phyloP scores from a whole-genome alignment of 176 grass and related monocot genomes.

The Bonia amplexicaulis region DNA sequence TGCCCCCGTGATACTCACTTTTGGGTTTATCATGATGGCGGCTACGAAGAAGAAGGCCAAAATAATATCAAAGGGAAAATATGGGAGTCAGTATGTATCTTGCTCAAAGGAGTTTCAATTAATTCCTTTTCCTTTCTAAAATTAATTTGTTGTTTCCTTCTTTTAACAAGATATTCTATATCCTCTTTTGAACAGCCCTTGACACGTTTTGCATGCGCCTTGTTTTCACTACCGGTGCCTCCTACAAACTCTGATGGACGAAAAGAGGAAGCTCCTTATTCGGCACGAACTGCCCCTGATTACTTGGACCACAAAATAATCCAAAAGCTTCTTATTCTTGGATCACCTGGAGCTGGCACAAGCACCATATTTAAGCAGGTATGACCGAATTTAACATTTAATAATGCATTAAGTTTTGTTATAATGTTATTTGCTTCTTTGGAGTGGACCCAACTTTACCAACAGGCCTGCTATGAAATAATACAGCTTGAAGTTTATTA shows the following conservation, averaged over 20 bases:
- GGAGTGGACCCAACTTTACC: neutral
- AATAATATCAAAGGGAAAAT: conserved; percentile 96
- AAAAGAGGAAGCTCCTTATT: conserved; percentile 57
- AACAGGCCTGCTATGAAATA: neutral
- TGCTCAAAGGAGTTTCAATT: conserved; percentile 1
- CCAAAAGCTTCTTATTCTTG: conserved; percentile 91
- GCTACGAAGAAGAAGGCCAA: conserved; percentile 98
- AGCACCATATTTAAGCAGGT: conserved; percentile 99
- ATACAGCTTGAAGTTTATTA: neutral
- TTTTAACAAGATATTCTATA: neutral
- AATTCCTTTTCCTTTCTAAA: neutral
- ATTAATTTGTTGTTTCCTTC: neutral
- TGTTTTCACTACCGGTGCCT: conserved; percentile 83
- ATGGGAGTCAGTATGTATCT: conserved; percentile 75
- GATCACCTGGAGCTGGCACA: conserved; percentile 74
- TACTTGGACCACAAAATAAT: conserved; percentile 80
- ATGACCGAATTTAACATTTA: neutral
- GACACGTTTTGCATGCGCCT: conserved; percentile 59
- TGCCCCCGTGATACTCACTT: conserved; percentile 96
- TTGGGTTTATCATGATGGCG: conserved; percentile 94
- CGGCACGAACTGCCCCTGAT: conserved; percentile 52
- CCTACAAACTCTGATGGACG: conserved; percentile 36
- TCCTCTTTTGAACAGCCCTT: conserved; percentile 45
- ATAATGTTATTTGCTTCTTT: neutral
- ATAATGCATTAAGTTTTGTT: conserved; percentile 1